These are phyloP conservation scores for Myriosclerotinia scirpicola DNA, from an alignment of 2,329 filamentous ascomycete species.

Conservation along the genomic window DNA sequence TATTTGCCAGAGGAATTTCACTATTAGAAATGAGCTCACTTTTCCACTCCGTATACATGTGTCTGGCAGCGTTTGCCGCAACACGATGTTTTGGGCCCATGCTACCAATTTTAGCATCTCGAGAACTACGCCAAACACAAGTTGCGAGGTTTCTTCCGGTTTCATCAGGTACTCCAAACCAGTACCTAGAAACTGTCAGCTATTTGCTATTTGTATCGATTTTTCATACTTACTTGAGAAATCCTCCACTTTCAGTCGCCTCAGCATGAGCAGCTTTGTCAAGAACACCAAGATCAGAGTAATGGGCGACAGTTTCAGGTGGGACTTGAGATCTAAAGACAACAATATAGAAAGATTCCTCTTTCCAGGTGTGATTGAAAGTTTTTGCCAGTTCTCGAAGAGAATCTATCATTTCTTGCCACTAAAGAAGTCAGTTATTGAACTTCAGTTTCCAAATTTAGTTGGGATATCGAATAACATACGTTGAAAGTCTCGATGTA, in stretches of 20 bases:
- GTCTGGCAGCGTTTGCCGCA: conserved; percentile 64
- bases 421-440: conserved; percentile 41
- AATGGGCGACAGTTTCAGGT: conserved; percentile 56
- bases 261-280: conserved; percentile 80
- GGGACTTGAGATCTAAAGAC: conserved; percentile 77
- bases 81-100: conserved; percentile 60
- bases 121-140: conserved; percentile 63
- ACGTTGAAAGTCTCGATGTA: conserved; percentile 74
- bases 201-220: background rate
- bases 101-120: conserved; percentile 60
- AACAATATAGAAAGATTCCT: conserved; percentile 76
- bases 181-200: conserved; percentile 58
- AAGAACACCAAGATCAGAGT: conserved; percentile 66
- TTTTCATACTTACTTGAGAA: conserved; percentile 63
- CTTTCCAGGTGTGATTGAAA: conserved; percentile 56
- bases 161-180: conserved; percentile 75
- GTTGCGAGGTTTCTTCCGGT: conserved; percentile 79
- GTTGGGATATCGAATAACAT: background rate
- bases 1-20: background rate
- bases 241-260: conserved; percentile 73
- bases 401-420: conserved; percentile 59
- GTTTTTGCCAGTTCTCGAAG: conserved; percentile 53
- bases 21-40: conserved; percentile 39
- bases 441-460: background rate
- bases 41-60: conserved; percentile 64